Base-by-base conservation (phyloP, 2,329 filamentous ascomycete genomes). In the Paramyrothecium sp. region DNA sequence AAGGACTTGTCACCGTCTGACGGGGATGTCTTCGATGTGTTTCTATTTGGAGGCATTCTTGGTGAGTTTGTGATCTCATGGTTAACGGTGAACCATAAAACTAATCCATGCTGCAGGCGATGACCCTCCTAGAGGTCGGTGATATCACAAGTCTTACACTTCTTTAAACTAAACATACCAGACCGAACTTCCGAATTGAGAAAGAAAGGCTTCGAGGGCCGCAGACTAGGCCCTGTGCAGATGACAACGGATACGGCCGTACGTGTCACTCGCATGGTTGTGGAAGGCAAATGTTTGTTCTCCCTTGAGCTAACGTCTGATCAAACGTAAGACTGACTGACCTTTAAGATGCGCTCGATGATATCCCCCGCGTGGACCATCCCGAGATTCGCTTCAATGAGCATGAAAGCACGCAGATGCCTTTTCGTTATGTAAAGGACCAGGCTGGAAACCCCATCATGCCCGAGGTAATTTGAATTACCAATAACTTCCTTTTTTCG, bases 161-260 rank as follows among this genome's bases (percentile, higher is more conserved):
- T 19, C 7, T 20, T 19, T 19, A 13, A 21, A 16, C 30, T 53
- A 21, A 53, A n/a, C 19, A 30, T 7, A 20, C 16, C 20, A 96
- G 94, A 98, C 75, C 89, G 95, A 60, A 99, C 95, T 4, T 94
- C 91, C n/a, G 95, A 99, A 73, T 79, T 99, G 66, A 87, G 95
- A 54, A 92, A 91, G 75, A 97, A 98, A 72, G 95, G 95, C 3
- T 99, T 96, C 67, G 81, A 88, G 57, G 92, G 94, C 57, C 87
- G 95, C 54, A 84, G 95, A 57, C 81, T 99, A 30, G 95, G 95
- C 0, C 91, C 94, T 8, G 89, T 93, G 66, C 95, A 99, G 75
- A 97, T 99, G 94, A 98, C 95, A 3, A 99, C 95, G 4, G 95
- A 99, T 72, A 99, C 95, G 20, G 95, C 95, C 4, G 95, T 97